These are phyloP conservation scores for Populus nigra DNA, from an alignment of 345 rosid genomes.

Conservation along the genomic window DNA sequence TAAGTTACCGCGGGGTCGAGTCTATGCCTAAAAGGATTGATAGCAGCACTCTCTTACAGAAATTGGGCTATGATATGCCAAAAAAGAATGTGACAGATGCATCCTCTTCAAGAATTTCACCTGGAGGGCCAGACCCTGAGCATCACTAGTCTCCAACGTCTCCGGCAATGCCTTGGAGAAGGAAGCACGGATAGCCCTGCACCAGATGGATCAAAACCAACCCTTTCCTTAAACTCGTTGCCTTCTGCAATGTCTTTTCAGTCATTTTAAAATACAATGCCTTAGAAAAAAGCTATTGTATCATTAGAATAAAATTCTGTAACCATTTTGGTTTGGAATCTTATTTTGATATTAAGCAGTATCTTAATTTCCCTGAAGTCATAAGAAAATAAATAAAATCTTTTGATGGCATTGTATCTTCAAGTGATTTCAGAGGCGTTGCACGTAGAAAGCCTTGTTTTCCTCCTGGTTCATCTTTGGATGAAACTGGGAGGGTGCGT, in stretches of 20 bases:
- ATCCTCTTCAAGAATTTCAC: constrained; percentile 18
- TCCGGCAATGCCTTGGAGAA: constrained; percentile 3
- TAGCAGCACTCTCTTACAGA: constrained; percentile 17
- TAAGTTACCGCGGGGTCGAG: constrained; percentile 14
- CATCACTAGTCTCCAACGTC: constrained; percentile 21
- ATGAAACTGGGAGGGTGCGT: too few species aligned
- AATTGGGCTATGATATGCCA: constrained; percentile 17
- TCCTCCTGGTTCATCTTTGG: not conserved
- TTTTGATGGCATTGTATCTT: not conserved
- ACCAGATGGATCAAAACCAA: too few species aligned
- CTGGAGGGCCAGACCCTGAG: constrained; percentile 42
- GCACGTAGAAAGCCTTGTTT: too few species aligned
- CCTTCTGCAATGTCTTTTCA: too few species aligned
- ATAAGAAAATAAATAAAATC: too few species aligned
- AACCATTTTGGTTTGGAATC: too few species aligned
- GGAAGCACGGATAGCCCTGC: not conserved
- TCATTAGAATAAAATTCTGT: too few species aligned
- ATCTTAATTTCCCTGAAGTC: not conserved
- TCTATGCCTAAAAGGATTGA: constrained; percentile 14
- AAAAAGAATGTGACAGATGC: not conserved
- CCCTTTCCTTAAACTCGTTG: too few species aligned
- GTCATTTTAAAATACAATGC: not conserved
- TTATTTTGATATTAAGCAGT: not conserved
- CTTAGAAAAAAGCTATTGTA: too few species aligned
- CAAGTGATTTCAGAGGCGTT: too few species aligned